phyloP scores from a whole-genome alignment of 1,139 yeast species.

The Suhomyces bribrorum region DNA sequence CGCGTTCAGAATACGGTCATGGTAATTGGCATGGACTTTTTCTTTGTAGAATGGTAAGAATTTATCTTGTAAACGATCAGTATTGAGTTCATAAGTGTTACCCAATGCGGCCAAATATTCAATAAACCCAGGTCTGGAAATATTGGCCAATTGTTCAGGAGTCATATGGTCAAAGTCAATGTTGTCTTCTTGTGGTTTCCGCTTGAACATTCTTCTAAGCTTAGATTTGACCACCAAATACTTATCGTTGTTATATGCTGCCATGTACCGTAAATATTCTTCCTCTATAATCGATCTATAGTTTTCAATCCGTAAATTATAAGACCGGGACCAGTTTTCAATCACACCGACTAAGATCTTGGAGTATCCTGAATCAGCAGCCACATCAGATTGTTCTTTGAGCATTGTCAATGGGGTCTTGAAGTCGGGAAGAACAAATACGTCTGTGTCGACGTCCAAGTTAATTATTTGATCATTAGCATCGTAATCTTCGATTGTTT shows the following conservation, averaged over 20 bases:
- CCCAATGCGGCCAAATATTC: slow-evolving; percentile 85
- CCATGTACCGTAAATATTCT: slow-evolving; percentile 54
- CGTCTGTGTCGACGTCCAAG: slow-evolving; percentile 67
- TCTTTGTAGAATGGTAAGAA: slow-evolving; percentile 65
- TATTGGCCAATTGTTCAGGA: slow-evolving; percentile 48
- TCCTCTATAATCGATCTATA: slow-evolving; percentile 60
- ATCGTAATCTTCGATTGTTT: slow-evolving; percentile 45
- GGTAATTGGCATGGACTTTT: slow-evolving; percentile 67
- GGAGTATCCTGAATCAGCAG: slow-evolving; percentile 85
- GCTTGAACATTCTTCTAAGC: slow-evolving; percentile 48
- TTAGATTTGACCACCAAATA: slow-evolving; percentile 41
- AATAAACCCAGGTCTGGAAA: slow-evolving; percentile 73
- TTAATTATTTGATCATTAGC: slow-evolving; percentile 57
- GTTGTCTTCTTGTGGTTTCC: slow-evolving; percentile 22
- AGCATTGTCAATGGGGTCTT: slow-evolving; percentile 68
- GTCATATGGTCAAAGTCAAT: slow-evolving; percentile 45
- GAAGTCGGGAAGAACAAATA: slow-evolving; percentile 59
- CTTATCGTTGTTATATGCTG: slow-evolving; percentile 43
- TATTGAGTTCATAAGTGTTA: slow-evolving; percentile 79
- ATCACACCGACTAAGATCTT: slow-evolving; percentile 82
- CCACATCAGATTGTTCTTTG: slow-evolving; percentile 89
- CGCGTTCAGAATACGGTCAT: slow-evolving; percentile 53
- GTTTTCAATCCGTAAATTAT: slow-evolving; percentile 59
- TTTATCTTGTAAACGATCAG: slow-evolving; percentile 78
- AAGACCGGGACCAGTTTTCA: slow-evolving; percentile 65